These are phyloP conservation scores for Podospora sp. DNA, from an alignment of 495 filamentous ascomycete genomes.

Conservation along the genomic window DNA sequence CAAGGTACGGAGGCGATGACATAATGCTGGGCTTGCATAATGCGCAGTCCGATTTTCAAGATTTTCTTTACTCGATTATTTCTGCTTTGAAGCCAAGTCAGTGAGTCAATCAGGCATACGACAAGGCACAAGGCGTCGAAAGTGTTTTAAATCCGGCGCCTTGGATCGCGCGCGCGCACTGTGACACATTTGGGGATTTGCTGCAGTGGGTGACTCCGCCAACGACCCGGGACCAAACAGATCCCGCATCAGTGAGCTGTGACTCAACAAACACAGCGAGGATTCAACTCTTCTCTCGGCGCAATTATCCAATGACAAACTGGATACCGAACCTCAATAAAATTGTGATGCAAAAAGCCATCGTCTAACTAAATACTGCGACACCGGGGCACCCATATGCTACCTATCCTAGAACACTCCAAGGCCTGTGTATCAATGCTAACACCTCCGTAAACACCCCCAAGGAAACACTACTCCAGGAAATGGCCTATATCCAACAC, in stretches of 20 bases:
- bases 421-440: neutral
- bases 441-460: neutral
- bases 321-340: neutral
- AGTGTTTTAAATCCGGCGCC: neutral
- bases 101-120: neutral
- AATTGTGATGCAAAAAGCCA: neutral
- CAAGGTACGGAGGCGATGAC: neutral
- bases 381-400: neutral
- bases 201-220: neutral
- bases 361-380: neutral
- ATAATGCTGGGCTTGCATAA: neutral
- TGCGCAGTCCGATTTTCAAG: neutral
- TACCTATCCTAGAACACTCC: neutral
- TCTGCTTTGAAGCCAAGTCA: neutral
- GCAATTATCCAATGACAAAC: neutral
- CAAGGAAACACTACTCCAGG: neutral
- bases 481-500: neutral
- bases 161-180: neutral
- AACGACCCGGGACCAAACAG: neutral
- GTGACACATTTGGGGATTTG: neutral
- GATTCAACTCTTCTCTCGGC: too few relatives aligned
- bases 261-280: neutral
- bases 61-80: neutral
- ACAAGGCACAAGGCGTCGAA: neutral
- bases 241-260: neutral